Percentiles rank a stretch among this genome's conserved stretches.
phyloP scores from a whole-genome alignment of 2,329 filamentous ascomycete species.

The Penicillium sclerotigenum region DNA sequence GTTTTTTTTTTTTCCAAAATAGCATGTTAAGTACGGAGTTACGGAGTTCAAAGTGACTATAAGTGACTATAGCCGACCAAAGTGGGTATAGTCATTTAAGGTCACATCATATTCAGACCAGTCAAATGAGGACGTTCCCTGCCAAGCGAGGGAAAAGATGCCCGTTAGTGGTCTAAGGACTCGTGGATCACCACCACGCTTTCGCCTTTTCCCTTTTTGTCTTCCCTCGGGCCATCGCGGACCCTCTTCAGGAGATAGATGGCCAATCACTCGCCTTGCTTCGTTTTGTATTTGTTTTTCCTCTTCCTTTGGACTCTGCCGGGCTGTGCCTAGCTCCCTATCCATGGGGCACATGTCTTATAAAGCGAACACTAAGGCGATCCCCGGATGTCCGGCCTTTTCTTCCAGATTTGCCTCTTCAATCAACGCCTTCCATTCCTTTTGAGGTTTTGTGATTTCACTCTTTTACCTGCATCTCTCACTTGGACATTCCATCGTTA shows the following conservation, averaged over 20 bases:
- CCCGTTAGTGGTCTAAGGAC: conserved; percentile 1
- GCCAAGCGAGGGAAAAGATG: conserved; percentile 9
- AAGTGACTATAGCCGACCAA: conserved; percentile 4
- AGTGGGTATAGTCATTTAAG: conserved; percentile 4
- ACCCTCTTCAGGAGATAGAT: neutral
- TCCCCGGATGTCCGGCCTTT: neutral
- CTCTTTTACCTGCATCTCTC: conserved; percentile 6
- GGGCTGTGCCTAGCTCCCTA: neutral
- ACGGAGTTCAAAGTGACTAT: too few relatives aligned
- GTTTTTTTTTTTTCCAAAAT: neutral
- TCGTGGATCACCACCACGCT: conserved; percentile 22
- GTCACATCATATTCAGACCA: neutral
- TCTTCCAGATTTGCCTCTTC: conserved; percentile 5
- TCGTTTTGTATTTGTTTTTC: conserved; percentile 8
- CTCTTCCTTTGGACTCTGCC: conserved; percentile 21
- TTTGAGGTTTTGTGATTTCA: conserved; percentile 7
- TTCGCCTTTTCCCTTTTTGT: neutral
- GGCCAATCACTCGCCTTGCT: conserved; percentile 8
- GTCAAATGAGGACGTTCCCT: neutral
- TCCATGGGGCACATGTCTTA: neutral
- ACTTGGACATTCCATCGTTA: conserved; percentile 3
- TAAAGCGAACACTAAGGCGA: neutral
- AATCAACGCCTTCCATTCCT: conserved; percentile 1
- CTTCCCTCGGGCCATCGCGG: neutral
- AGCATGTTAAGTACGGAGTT: neutral